Conservation (phyloP, 768 basidiomycete genomes). For the Agaricus sinodeliciosus region DNA sequence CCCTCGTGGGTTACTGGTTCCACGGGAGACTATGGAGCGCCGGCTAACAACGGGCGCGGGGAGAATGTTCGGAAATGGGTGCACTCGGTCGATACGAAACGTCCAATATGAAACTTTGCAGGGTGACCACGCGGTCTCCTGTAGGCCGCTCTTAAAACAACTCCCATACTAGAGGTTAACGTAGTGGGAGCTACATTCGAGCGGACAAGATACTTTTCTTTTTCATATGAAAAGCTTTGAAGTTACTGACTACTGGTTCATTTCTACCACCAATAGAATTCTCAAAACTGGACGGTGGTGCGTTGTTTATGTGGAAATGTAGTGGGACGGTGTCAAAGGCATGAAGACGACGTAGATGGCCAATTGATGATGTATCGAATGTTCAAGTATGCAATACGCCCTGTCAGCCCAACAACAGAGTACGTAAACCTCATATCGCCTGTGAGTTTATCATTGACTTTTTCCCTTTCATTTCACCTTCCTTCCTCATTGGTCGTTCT, state of each 20-base stretch:
- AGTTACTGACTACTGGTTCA: background rate
- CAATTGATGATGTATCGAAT: slow-evolving; percentile 53
- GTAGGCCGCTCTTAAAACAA: slow-evolving; percentile 72
- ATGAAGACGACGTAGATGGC: slow-evolving; percentile 23
- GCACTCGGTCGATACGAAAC: slow-evolving; percentile 88
- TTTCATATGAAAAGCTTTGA: background rate
- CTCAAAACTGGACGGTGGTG: slow-evolving; percentile 57
- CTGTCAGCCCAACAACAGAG: slow-evolving; percentile 55
- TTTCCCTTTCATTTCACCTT: slow-evolving; percentile 1
- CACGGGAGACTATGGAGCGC: slow-evolving; percentile 8
- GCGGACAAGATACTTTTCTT: slow-evolving; percentile 48
- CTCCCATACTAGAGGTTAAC: slow-evolving; percentile 67
- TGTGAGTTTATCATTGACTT: background rate
- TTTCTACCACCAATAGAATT: slow-evolving; percentile 31
- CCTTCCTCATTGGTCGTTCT: background rate
- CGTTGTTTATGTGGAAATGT: slow-evolving; percentile 83
- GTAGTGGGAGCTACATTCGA: slow-evolving; percentile 86
- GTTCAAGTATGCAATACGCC: slow-evolving; percentile 80
- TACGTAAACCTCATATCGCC: slow-evolving; percentile 32
- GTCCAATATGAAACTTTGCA: slow-evolving; percentile 64
- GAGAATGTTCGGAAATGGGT: slow-evolving; percentile 21
- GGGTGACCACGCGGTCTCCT: slow-evolving; percentile 15
- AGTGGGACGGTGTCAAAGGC: slow-evolving; percentile 63
- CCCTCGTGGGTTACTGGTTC: slow-evolving; percentile 13
- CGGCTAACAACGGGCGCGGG: slow-evolving; percentile 17